These are phyloP conservation scores for Stylosanthes scabra DNA, from an alignment of 331 rosid genomes.

Conservation along the genomic window DNA sequence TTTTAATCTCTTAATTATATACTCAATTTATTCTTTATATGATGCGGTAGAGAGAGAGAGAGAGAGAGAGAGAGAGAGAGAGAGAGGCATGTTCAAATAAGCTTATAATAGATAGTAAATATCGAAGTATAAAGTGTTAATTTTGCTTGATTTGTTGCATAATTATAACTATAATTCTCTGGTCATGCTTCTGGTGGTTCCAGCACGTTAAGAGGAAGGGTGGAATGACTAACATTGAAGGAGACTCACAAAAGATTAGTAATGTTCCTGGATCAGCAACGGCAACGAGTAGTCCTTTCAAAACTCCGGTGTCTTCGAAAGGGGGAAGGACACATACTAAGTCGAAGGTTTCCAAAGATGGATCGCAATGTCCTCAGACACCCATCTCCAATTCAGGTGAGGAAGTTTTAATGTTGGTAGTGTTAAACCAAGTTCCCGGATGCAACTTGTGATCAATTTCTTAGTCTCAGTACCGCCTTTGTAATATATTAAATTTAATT, in stretches of 20 bases:
- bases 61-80: background rate
- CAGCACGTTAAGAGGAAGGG: constrained; percentile 77
- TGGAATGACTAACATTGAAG: constrained; percentile 51
- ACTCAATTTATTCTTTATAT: background rate
- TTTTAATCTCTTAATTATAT: background rate
- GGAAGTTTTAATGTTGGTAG: constrained; percentile 28
- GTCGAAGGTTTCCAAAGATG: constrained; percentile 69
- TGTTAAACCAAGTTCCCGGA: constrained; percentile 30
- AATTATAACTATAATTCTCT: constrained; percentile 4
- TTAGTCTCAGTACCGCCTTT: constrained; percentile 11
- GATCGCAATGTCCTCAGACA: constrained; percentile 59
- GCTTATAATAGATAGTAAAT: background rate
- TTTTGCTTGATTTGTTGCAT: constrained; percentile 34
- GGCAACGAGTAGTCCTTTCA: constrained; percentile 53
- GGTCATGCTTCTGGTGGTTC: constrained; percentile 39
- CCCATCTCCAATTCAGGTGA: constrained; percentile 80
- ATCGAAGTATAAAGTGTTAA: constrained; percentile 14
- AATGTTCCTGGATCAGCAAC: constrained; percentile 61
- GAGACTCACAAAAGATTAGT: constrained; percentile 57
- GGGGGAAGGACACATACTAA: constrained; percentile 67
- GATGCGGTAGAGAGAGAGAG: background rate
- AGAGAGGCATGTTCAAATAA: background rate
- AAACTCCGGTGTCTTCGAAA: constrained; percentile 79
- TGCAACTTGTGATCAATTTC: constrained; percentile 25
- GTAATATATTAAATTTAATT: constrained; percentile 19